Evolutionary conservation across 2,329 filamentous ascomycete genomes (phyloP), one percentile per base, ranked within the genome.

Genomic region (Nigrograna mackinnonii): DNA sequence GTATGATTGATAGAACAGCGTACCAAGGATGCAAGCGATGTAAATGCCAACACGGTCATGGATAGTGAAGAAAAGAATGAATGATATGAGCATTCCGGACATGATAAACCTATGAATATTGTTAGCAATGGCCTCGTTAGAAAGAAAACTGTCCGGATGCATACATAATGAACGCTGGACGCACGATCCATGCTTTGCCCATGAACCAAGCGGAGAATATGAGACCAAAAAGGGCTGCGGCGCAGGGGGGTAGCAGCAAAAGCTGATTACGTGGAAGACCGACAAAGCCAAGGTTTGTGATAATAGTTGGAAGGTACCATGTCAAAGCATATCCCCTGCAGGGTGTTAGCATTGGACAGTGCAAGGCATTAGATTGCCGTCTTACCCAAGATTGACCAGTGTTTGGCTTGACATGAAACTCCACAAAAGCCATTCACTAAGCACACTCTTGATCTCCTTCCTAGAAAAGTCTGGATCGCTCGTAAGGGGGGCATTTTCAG

Each of bases 211-310:
- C 71, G 0, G 62, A 65, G 37, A 71, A 64, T 5, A 73, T 63
- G 34, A 74, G 64, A 0, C 61, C 62, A 2, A 69, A 28, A 1
- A 73, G 62, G 0, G 65, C 60, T 3, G 66, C 68, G 3, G 57
- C 66, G 5, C 70, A 69, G 2, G 72, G 72, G 0, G 73, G 72
- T n/a, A 76, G 72, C 43, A 74, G 73, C 6, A 75, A 62, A 4
- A 76, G 54, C 41, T 75, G 72, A 44, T 76, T 76, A 17, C 64
- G 56, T 0, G 72, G 73, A 13, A 75, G 56, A 2, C 56, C 57
- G 2, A 67, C 68, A 41, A 75, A 74, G 4, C 72, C 72, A 1
- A 75, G 59, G 24, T 61, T 64, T 0, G 72, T 73, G 6, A 70
- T 69, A 22, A 74, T 67, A 1, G 67, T 73, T 0, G 71, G 71